phyloP scores from a whole-genome alignment of 2,329 filamentous ascomycete species.

The Aureobasidium sp. region DNA sequence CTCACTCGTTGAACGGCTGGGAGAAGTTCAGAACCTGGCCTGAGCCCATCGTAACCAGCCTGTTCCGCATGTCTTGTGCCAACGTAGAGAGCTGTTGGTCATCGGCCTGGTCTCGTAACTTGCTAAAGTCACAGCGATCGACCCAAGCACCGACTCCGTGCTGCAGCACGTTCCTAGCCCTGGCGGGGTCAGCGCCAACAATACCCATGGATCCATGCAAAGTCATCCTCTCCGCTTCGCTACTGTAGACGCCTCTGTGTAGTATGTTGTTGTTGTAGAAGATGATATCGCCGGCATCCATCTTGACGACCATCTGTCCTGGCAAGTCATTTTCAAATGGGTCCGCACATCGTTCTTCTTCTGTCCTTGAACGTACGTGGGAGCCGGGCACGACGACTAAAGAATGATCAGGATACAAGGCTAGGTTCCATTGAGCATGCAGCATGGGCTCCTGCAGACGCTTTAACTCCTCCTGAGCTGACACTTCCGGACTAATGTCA shows the following conservation, averaged over 20 bases:
- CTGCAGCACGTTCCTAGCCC: slow-evolving; percentile 66
- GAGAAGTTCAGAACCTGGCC: slow-evolving; percentile 58
- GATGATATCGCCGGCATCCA: slow-evolving; percentile 68
- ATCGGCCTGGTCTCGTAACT: slow-evolving; percentile 31
- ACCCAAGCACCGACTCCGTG: slow-evolving; percentile 65
- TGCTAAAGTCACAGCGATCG: slow-evolving; percentile 47
- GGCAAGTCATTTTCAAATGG: slow-evolving; percentile 56
- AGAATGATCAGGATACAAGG: slow-evolving; percentile 65
- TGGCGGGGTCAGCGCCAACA: slow-evolving; percentile 42
- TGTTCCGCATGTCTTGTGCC: slow-evolving; percentile 56
- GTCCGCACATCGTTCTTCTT: slow-evolving; percentile 56
- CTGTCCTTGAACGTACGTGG: slow-evolving; percentile 63
- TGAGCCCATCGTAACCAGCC: slow-evolving; percentile 53
- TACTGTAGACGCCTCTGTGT: slow-evolving; percentile 60
- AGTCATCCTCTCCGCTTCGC: slow-evolving; percentile 54
- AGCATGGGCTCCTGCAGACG: slow-evolving; percentile 53
- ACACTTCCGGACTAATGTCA: slow-evolving; percentile 62
- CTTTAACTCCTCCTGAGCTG: slow-evolving; percentile 56
- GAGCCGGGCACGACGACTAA: slow-evolving; percentile 71
- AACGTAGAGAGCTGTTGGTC: slow-evolving; percentile 29
- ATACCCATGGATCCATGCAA: slow-evolving; percentile 66
- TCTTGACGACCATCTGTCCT: slow-evolving; percentile 54
- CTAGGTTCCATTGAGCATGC: slow-evolving; percentile 83
- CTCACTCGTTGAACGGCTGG: slow-evolving; percentile 38
- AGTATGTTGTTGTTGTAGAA: slow-evolving; percentile 91